Evolutionary conservation across 2,329 filamentous ascomycete species (phyloP).

Genomic region (Cladobotryum protrusum): DNA sequence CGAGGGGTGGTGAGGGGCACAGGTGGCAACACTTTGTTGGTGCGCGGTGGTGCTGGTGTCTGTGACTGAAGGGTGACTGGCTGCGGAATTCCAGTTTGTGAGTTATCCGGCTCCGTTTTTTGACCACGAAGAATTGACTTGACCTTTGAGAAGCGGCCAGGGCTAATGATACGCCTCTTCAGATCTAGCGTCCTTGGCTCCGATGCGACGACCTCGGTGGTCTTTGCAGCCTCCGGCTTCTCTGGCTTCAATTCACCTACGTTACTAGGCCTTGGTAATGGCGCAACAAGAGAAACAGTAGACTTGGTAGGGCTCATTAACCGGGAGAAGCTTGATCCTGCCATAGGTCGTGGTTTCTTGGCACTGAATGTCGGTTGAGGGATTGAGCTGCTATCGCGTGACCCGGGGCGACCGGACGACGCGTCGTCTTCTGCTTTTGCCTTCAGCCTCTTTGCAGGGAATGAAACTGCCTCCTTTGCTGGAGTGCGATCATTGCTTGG

Average conservation of each 20-base stretch:
- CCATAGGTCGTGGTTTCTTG: slow-evolving; percentile 21
- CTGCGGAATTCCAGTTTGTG: slow-evolving; percentile 43
- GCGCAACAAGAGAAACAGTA: slow-evolving; percentile 30
- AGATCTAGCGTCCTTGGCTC: slow-evolving; percentile 27
- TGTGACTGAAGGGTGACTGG: slow-evolving; percentile 34
- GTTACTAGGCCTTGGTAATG: slow-evolving; percentile 41
- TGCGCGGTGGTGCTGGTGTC: slow-evolving; percentile 39
- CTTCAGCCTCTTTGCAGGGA: slow-evolving; percentile 64
- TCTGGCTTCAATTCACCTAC: slow-evolving; percentile 42
- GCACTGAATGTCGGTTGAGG: slow-evolving; percentile 38
- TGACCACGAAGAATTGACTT: slow-evolving; percentile 51
- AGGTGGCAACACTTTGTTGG: slow-evolving; percentile 48
- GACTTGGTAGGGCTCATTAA: slow-evolving; percentile 75
- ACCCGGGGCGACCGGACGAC: slow-evolving; percentile 56
- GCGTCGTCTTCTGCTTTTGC: slow-evolving; percentile 62
- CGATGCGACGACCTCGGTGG: slow-evolving; percentile 37
- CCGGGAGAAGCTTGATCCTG: slow-evolving; percentile 46
- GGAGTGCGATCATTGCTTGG: slow-evolving; percentile 13
- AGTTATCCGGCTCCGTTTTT: slow-evolving; percentile 29
- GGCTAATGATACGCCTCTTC: slow-evolving; percentile 38
- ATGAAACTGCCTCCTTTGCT: slow-evolving; percentile 5
- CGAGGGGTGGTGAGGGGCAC: slow-evolving; percentile 59
- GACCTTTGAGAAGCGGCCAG: slow-evolving; percentile 48
- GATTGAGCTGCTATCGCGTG: slow-evolving; percentile 45
- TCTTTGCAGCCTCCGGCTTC: slow-evolving; percentile 21